phyloP scores from a whole-genome alignment of 345 rosid species.

The Passiflora organensis region DNA sequence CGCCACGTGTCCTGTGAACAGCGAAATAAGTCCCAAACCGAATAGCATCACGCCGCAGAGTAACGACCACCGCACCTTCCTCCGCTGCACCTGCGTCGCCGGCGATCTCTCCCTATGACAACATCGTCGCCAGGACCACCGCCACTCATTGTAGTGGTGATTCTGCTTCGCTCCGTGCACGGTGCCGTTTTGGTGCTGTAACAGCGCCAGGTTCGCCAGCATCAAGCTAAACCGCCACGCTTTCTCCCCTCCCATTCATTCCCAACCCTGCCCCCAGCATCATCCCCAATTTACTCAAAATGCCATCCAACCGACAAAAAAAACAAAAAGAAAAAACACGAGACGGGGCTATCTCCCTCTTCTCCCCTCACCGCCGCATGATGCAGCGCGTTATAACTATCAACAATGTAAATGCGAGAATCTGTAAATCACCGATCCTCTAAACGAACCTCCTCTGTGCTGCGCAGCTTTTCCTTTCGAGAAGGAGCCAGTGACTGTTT shows the following conservation, averaged over 20 bases:
- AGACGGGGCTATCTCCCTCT: no score
- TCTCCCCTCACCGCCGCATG: no score
- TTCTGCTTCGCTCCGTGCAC: slow-evolving; percentile 10
- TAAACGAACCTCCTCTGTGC: no score
- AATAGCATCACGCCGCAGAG: slow-evolving; percentile 87
- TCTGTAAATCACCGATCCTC: no score
- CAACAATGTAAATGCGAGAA: background rate
- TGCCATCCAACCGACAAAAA: background rate
- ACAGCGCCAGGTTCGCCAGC: slow-evolving; percentile 53
- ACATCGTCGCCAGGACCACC: slow-evolving; percentile 4
- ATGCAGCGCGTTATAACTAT: background rate
- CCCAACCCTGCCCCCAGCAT: slow-evolving; percentile 20
- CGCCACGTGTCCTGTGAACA: slow-evolving; percentile 86
- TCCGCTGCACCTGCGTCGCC: slow-evolving; percentile 15
- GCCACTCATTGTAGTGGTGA: slow-evolving; percentile 6
- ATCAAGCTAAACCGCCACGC: slow-evolving; percentile 49
- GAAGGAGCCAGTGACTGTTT: background rate
- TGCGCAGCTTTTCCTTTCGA: no score
- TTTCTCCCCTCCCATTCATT: slow-evolving; percentile 47
- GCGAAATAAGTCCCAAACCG: slow-evolving; percentile 78
- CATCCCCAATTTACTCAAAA: slow-evolving; percentile 27
- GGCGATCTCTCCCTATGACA: slow-evolving; percentile 41
- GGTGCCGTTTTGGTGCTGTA: slow-evolving; percentile 44
- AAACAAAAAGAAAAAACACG: no score
- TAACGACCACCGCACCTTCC: slow-evolving; percentile 36